Percentiles rank a stretch among this genome's conserved stretches.
Evolutionary conservation across 805 yeast genomes (phyloP).

Genomic region (Lipomyces chichibuensis): DNA sequence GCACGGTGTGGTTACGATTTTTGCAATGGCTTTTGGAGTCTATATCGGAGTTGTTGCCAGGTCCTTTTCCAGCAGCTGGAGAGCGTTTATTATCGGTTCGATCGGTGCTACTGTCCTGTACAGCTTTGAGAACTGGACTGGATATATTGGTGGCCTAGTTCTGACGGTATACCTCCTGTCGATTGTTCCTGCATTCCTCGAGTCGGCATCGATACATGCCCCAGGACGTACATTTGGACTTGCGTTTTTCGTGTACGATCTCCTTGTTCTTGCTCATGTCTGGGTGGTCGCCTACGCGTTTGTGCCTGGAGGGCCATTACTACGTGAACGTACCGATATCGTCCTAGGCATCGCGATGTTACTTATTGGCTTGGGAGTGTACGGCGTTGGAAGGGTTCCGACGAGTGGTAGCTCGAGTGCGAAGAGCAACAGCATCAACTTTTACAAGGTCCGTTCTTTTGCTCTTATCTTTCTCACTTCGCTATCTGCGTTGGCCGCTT

Average conservation of each 20-base stretch:
- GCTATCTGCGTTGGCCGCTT: conserved; percentile 52
- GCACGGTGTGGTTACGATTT: conserved; percentile 68
- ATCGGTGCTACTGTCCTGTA: conserved; percentile 58
- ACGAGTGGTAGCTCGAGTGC: conserved; percentile 30
- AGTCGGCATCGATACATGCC: conserved; percentile 57
- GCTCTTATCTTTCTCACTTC: conserved; percentile 42
- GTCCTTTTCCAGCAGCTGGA: conserved; percentile 35
- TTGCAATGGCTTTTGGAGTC: conserved; percentile 61
- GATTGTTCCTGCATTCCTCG: conserved; percentile 38
- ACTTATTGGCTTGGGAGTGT: conserved; percentile 58
- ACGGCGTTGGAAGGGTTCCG: conserved; percentile 38
- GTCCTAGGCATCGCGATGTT: conserved; percentile 62
- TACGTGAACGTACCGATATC: conserved; percentile 86
- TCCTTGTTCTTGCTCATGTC: conserved; percentile 77
- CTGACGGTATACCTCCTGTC: conserved; percentile 58
- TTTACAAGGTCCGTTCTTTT: conserved; percentile 22
- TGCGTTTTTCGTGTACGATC: conserved; percentile 52
- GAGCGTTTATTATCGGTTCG: conserved; percentile 50
- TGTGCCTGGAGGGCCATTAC: conserved; percentile 88
- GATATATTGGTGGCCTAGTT: conserved; percentile 71
- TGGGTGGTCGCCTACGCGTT: conserved; percentile 99
- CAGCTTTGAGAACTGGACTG: conserved; percentile 64
- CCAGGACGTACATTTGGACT: conserved; percentile 54
- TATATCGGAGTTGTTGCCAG: conserved; percentile 49
- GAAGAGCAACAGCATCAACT: conserved; percentile 30